Conservation (phyloP, 768 basidiomycete genomes). For the Tylopilus sp. region DNA sequence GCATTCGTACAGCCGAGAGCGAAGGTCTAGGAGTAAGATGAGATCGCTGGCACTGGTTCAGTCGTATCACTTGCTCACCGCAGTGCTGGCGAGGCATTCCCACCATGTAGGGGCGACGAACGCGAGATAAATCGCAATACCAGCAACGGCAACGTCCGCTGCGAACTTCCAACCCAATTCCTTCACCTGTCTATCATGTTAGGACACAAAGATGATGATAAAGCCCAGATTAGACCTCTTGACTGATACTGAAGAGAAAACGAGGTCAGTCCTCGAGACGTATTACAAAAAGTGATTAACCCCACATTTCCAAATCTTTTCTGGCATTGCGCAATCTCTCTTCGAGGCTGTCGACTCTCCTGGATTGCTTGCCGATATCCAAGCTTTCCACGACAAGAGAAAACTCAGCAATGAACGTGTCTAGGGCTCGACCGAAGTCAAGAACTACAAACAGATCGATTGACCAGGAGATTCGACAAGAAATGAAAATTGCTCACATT, state of each 20-base stretch:
- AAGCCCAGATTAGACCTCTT: conserved; percentile 7
- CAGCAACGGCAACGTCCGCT: conserved; percentile 11
- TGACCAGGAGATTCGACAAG: background rate
- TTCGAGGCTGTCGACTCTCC: conserved; percentile 3
- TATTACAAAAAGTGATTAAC: background rate
- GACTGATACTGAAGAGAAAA: conserved; percentile 11
- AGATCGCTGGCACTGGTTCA: background rate
- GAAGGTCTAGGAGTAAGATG: background rate
- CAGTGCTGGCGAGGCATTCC: conserved; percentile 1
- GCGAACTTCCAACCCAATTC: conserved; percentile 17
- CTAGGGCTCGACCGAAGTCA: conserved; percentile 15
- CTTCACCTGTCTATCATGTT: conserved; percentile 12
- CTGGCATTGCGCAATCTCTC: background rate
- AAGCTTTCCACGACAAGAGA: conserved; percentile 12
- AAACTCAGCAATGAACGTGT: conserved; percentile 14
- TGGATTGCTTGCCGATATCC: background rate
- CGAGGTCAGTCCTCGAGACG: background rate
- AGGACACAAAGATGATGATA: background rate
- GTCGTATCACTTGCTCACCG: background rate
- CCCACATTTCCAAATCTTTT: conserved; percentile 14
- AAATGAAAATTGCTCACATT: conserved; percentile 5
- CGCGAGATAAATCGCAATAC: conserved; percentile 15
- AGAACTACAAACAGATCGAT: conserved; percentile 4
- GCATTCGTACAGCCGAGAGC: conserved; percentile 1
- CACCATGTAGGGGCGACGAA: conserved; percentile 9